Evolutionary conservation across 192 early-diverging fungal genomes (phyloP), one percentile per base, ranked within the genome.

Genomic region (Coemansia sp.): DNA sequence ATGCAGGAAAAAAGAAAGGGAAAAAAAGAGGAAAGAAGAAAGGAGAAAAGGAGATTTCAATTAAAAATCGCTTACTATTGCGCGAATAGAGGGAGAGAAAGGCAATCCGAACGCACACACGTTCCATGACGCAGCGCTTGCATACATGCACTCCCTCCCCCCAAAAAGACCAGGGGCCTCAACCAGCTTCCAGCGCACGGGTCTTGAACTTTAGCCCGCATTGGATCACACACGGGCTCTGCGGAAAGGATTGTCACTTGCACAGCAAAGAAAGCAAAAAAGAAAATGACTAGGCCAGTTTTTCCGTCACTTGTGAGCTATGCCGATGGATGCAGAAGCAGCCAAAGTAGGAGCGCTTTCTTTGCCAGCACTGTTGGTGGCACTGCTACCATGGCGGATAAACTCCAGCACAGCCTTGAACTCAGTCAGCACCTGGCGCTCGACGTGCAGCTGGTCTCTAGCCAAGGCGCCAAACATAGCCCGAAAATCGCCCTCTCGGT

Each of bases 341-440:
- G 23, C 1, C 27, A 27, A 27, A 27, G 34, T 36, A 36, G 34
- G 1, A 23, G 11, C 31, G 17, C 38, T 21, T 19, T 41, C 53
- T 25, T 42, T 67, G 50, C 12, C 23, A 50, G 51, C 32, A 34
- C 21, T 66, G 59, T n/a, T 51, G 29, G 55, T 55, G 45, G 23
- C 8, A 25, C 59, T 60, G 36, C 3, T 67, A 23, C 66, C 32
- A 12, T 67, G 63, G 36, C 80, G 67, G 11, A 76, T 67, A 65
- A 74, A 79, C 9, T 77, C 84, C 42, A 85, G 70, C 27, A 64
- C 76, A 0, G 79, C 70, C 59, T 68, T 72, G 32, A 74, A 53
- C 59, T 85, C 84, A 31, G 44, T 53, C 42, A 78, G 69, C 2
- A 70, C 74, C 71, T 78, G 79, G 57, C 72, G 71, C 66, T 85